Conservation (phyloP, 2,329 filamentous ascomycete species). For the Colletotrichum coccodes region DNA sequence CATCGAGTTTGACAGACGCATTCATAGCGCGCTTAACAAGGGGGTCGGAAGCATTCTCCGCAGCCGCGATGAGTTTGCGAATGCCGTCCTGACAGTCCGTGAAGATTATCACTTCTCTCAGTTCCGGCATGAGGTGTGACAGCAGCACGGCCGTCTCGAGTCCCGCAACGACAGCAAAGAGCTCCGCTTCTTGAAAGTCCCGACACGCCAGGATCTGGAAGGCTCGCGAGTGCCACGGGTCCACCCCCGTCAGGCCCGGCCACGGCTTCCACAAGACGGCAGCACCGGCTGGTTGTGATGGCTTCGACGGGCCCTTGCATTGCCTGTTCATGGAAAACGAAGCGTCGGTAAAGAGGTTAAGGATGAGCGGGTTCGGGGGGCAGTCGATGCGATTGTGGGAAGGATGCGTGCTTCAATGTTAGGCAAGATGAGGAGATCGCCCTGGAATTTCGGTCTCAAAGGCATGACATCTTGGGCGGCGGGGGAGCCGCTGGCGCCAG, state of each 20-base stretch:
- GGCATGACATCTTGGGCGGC: neutral
- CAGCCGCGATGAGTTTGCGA: neutral
- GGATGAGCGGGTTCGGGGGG: neutral
- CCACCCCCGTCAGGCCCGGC: neutral
- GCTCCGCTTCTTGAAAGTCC: neutral
- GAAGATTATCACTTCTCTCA: constrained; percentile 1
- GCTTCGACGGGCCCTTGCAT: neutral
- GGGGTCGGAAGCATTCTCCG: neutral
- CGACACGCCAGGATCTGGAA: constrained; percentile 4
- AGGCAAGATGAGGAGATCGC: constrained; percentile 13
- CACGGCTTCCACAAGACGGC: constrained; percentile 17
- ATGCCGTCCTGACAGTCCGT: constrained; percentile 16
- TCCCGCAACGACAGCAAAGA: neutral
- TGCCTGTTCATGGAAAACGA: neutral
- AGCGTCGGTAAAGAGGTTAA: constrained; percentile 17
- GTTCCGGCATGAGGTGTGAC: neutral
- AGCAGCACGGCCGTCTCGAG: constrained; percentile 10
- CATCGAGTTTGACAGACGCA: neutral
- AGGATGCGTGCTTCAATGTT: neutral
- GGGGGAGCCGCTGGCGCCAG: neutral
- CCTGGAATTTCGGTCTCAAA: neutral
- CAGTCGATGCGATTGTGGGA: neutral
- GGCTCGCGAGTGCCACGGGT: neutral
- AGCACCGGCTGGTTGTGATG: neutral
- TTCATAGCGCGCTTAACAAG: constrained; percentile 11